A percentile compares a stretch with the other conserved stretches of the same genome.
These are phyloP conservation scores for Avena atlantica DNA, from an alignment of 176 grass and related monocot genomes.

Conservation along the genomic window DNA sequence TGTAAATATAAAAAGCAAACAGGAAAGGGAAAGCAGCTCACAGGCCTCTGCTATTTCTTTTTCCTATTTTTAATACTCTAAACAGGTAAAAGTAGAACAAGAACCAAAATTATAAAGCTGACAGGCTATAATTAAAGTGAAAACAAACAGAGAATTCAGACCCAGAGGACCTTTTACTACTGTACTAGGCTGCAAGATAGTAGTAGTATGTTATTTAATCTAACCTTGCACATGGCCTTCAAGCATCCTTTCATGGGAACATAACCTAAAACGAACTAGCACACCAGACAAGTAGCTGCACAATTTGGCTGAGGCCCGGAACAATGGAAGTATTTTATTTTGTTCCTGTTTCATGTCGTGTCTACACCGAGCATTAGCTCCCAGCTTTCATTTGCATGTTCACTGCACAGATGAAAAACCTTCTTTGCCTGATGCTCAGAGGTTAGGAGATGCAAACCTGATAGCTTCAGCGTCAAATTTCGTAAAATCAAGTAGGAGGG, in stretches of 20 bases:
- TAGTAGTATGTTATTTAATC: slow-evolving; percentile 30
- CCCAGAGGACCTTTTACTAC: slow-evolving; percentile 43
- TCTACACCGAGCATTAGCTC: not conserved
- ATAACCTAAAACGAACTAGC: slow-evolving; percentile 4
- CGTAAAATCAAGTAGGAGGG: not conserved
- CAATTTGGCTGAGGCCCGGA: slow-evolving; percentile 14
- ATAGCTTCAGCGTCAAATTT: not conserved
- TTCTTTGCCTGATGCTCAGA: not conserved
- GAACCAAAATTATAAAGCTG: slow-evolving; percentile 57
- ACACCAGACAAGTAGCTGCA: slow-evolving; percentile 22
- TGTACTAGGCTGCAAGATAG: slow-evolving; percentile 29
- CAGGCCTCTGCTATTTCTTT: slow-evolving; percentile 33
- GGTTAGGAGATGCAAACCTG: not conserved
- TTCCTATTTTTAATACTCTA: slow-evolving; percentile 50
- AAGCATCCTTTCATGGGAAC: slow-evolving; percentile 25
- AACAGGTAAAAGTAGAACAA: slow-evolving; percentile 48
- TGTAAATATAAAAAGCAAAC: slow-evolving; percentile 58
- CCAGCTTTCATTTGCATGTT: not conserved
- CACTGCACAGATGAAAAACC: not conserved
- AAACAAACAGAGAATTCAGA: slow-evolving; percentile 44
- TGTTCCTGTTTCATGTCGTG: not conserved
- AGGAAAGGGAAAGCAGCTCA: slow-evolving; percentile 36
- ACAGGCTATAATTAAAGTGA: slow-evolving; percentile 54
- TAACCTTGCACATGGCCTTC: slow-evolving; percentile 49
- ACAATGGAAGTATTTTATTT: not conserved